A percentile compares a stretch with the other conserved stretches of the same genome.
phyloP scores from a whole-genome alignment of 1,139 yeast genomes.

The Geotrichum cucujoidarum region DNA sequence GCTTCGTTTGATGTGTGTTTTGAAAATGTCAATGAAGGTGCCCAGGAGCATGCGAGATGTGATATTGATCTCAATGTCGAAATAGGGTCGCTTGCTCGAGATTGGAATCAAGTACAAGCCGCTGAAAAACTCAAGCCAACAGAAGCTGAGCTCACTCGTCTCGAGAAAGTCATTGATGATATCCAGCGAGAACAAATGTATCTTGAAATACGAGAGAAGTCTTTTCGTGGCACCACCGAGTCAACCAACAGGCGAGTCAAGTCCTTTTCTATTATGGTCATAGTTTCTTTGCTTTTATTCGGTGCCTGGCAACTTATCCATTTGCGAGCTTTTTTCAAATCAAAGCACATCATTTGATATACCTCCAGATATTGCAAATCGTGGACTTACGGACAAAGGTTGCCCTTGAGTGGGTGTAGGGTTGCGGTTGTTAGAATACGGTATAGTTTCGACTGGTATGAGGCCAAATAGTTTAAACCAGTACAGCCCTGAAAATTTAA shows the following conservation, averaged over 20 bases:
- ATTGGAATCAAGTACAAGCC: conserved; percentile 94
- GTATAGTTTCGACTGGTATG: no score
- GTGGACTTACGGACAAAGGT: no score
- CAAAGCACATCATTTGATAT: conserved; percentile 78
- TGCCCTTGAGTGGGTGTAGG: no score
- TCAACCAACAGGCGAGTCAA: conserved; percentile 79
- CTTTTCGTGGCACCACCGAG: conserved; percentile 94
- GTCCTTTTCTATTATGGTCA: conserved; percentile 68
- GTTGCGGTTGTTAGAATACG: no score
- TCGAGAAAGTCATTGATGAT: conserved; percentile 80
- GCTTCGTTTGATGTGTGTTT: conserved; percentile 91
- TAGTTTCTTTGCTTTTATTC: conserved; percentile 64
- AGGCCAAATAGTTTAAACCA: no score
- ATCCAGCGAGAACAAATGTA: conserved; percentile 72
- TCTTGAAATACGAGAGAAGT: conserved; percentile 79
- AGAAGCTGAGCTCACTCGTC: conserved; percentile 78
- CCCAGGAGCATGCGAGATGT: conserved; percentile 30
- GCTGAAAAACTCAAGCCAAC: conserved; percentile 88
- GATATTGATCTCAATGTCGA: conserved; percentile 86
- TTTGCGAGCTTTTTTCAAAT: conserved; percentile 86
- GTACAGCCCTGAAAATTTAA: no score
- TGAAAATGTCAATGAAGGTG: conserved; percentile 52
- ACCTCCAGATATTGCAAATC: neutral
- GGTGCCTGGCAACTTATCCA: conserved; percentile 92
- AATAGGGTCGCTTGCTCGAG: conserved; percentile 94